Conservation (phyloP, 441 rosid genomes). For the Croton setiger region DNA sequence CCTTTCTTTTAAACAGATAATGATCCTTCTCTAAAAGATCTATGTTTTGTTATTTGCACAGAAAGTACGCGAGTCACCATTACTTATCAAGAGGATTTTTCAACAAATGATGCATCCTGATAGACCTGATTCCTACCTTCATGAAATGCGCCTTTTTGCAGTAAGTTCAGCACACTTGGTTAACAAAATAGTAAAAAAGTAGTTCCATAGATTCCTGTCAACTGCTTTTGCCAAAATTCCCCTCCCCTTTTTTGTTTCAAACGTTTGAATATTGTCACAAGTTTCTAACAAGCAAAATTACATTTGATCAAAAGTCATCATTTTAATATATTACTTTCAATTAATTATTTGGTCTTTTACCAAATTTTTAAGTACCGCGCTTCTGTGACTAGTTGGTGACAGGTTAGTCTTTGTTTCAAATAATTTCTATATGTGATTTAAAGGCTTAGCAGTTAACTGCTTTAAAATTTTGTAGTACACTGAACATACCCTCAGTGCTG, state of each 20-base stretch:
- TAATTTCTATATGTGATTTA: not conserved
- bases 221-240: not conserved
- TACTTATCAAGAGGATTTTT: constrained; percentile 58
- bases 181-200: not conserved
- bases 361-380: not conserved
- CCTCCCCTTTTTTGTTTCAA: not conserved
- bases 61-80: constrained; percentile 60
- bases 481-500: not conserved
- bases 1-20: not conserved
- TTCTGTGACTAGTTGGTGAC: not conserved
- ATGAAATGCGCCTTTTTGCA: constrained; percentile 66
- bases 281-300: not conserved
- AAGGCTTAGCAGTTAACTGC: not conserved
- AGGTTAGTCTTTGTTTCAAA: not conserved
- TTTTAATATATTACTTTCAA: not conserved
- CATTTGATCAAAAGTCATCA: not conserved
- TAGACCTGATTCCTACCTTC: constrained; percentile 39
- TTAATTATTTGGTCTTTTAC: too few species aligned
- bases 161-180: constrained; percentile 37
- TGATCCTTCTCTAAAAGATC: constrained; percentile 4
- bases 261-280: not conserved
- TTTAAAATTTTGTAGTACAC: not conserved
- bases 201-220: not conserved
- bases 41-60: constrained; percentile 26
- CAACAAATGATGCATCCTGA: constrained; percentile 73